Conservation (phyloP, 805 yeast genomes). For the Wickerhamiella bombiphila region DNA sequence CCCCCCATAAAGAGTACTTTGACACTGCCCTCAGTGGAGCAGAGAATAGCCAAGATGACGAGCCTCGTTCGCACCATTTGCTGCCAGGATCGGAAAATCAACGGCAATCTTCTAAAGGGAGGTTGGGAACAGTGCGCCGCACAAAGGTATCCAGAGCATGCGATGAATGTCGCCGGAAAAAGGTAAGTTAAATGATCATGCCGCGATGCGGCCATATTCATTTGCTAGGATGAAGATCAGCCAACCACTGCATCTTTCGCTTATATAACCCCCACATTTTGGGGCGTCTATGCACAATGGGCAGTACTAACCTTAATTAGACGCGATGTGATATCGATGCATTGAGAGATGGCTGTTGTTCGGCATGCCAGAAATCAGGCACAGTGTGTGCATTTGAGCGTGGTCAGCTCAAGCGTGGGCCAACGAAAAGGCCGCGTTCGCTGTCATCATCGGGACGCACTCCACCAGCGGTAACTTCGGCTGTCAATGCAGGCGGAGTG, state of each 20-base stretch:
- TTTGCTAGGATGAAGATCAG: background rate
- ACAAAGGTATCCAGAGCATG: constrained; percentile 20
- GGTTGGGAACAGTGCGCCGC: constrained; percentile 11
- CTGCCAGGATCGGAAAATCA: too few species aligned
- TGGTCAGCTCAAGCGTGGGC: constrained; percentile 48
- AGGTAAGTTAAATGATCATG: constrained; percentile 18
- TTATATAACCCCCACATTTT: background rate
- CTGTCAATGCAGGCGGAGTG: constrained; percentile 7
- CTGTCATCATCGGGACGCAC: constrained; percentile 2
- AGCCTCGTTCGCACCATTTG: too few species aligned
- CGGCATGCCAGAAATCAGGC: constrained; percentile 37
- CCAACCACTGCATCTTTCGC: background rate
- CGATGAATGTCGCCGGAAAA: constrained; percentile 29
- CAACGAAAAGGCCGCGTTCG: constrained; percentile 34
- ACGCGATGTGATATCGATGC: constrained; percentile 29
- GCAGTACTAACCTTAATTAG: constrained; percentile 18
- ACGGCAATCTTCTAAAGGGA: too few species aligned
- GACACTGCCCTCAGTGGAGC: too few species aligned
- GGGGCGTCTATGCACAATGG: too few species aligned
- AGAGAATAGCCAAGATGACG: too few species aligned
- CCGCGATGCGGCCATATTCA: background rate
- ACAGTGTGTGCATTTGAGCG: constrained; percentile 42
- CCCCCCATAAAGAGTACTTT: too few species aligned
- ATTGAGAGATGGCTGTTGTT: constrained; percentile 25
- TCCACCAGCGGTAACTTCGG: constrained; percentile 1